Evolutionary conservation across 441 rosid species (phyloP).

Genomic region (Gossypium trilobum): DNA sequence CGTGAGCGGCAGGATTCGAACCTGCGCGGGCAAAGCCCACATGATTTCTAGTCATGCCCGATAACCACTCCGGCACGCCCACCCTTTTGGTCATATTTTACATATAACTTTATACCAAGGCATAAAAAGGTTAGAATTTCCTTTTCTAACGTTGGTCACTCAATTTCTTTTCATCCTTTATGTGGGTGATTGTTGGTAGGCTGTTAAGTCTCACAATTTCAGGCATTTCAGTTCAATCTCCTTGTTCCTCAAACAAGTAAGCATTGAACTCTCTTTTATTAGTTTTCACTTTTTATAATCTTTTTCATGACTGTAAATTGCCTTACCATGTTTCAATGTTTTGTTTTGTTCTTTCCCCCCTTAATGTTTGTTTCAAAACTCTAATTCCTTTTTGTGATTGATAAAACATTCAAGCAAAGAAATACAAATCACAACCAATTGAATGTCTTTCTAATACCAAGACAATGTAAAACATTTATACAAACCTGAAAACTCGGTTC

Average conservation of each 20-base stretch:
- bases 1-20: conserved; percentile 95
- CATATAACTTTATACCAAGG: neutral
- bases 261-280: neutral
- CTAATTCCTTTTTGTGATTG: too few species aligned
- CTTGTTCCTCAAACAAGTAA: neutral
- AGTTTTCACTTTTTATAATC: neutral
- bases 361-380: neutral
- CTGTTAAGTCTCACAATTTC: neutral
- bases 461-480: too few species aligned
- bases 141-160: neutral
- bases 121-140: neutral
- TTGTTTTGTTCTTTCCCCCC: neutral
- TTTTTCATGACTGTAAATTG: neutral
- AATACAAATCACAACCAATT: too few species aligned
- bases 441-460: too few species aligned
- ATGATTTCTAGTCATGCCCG: conserved; percentile 92
- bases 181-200: neutral
- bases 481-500: too few species aligned
- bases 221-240: neutral
- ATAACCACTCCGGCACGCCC: conserved; percentile 56
- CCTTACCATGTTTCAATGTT: neutral
- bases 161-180: neutral
- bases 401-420: too few species aligned
- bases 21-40: conserved; percentile 96
- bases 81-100: neutral